Evolutionary conservation across 169 alveolate species (phyloP), one percentile per base, ranked within the genome.

Genomic region (Eimeria maxima): DNA sequence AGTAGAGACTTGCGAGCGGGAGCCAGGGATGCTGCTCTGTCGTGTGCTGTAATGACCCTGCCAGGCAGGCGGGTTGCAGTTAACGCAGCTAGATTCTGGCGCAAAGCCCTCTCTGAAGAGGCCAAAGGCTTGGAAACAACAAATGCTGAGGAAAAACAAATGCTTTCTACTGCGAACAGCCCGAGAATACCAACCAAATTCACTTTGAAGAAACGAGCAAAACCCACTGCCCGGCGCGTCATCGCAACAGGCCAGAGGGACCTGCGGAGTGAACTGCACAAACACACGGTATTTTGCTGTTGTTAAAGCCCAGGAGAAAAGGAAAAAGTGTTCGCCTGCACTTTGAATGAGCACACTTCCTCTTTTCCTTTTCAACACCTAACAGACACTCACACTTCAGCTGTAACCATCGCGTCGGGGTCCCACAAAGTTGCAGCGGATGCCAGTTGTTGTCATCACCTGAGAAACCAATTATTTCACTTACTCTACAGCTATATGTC

Each of bases 211-310:
- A 86, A 69, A 33, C 50, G 93, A 33, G 80, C 57, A 60, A 45
- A 69, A 2, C 29, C 80, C 50, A 69, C 93, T 47, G 78, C 53
- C 65, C 71, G 8, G 45, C 65, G 71, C 90, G 73, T 47, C 90
- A 81, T 81, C 90, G 73, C 90, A 50, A 50, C 45, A 81, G 90
- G 90, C 47, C 90, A 81, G 90, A n/a, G 45, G 63, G 90, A 81
- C 90, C 90, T 44, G 87, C 45, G 87, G 87, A 76, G 45, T 20
- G 14, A 29, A 6, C 7, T 76, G 44, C 24, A 22, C 29, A n/a
- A 42, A 22, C 33, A 76, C 63, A 76, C 44, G 18, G 24, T 44
- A 20, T 45, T 44, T 47, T 18, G 60, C 24, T 44, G 1, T n/a
- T 24, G 65, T 24, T n/a, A 0, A 16, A 76, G 18, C 42, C 38